These are phyloP conservation scores for Macrocybe gigantea DNA, from an alignment of 768 basidiomycete species.

Conservation along the genomic window DNA sequence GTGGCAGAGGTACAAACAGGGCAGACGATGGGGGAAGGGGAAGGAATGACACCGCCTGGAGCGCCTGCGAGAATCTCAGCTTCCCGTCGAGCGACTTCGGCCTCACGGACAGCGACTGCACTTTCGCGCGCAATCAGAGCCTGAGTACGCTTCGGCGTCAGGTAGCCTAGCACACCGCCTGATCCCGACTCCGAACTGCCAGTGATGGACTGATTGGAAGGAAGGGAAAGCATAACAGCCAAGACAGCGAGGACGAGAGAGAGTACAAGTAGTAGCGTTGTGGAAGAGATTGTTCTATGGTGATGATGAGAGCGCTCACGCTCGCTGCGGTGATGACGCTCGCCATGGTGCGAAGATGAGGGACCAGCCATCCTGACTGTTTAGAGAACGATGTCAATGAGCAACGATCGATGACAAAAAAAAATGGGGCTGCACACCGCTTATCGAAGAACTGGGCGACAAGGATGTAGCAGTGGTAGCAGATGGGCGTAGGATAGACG, in stretches of 20 bases:
- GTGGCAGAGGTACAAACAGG: constrained; percentile 52
- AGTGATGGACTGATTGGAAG: constrained; percentile 40
- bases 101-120: constrained; percentile 76
- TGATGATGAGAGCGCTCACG: constrained; percentile 65
- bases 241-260: constrained; percentile 83
- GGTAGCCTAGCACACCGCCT: constrained; percentile 61
- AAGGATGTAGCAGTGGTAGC: constrained; percentile 59
- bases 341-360: constrained; percentile 75
- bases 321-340: constrained; percentile 51
- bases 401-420: constrained; percentile 8
- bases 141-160: constrained; percentile 80
- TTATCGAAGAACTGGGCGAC: constrained; percentile 63
- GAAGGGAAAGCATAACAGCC: constrained; percentile 88
- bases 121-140: constrained; percentile 75
- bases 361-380: constrained; percentile 86
- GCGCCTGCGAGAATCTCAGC: constrained; percentile 80
- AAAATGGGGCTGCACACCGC: constrained; percentile 27
- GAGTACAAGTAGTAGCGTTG: constrained; percentile 80
- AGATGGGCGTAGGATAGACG: constrained; percentile 56
- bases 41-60: constrained; percentile 70
- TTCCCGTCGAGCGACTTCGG: constrained; percentile 85
- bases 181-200: constrained; percentile 32
- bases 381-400: background rate
- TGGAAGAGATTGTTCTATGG: constrained; percentile 83
- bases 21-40: constrained; percentile 47